Evolutionary conservation across 352 stramenopile genomes (phyloP), one percentile per base, ranked within the genome.

Genomic region (Globisporangium radiosum): DNA sequence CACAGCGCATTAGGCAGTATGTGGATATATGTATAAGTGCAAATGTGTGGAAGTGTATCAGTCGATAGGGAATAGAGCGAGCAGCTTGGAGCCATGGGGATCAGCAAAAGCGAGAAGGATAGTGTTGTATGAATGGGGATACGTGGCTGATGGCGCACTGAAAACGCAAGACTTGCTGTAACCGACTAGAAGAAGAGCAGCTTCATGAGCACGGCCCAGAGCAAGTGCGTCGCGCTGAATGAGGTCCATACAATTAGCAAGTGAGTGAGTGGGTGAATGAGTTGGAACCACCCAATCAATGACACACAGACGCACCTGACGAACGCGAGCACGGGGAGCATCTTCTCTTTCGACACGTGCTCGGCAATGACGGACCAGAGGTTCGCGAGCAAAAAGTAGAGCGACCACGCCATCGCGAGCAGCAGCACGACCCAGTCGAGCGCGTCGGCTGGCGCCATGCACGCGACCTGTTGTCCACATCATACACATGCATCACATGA

Each of bases 191-290:
- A 95, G 69, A 95, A 95, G 36, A 92, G 64, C 44, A 95, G 69
- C 68, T 95, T 95, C 74, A 95, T 85, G 50, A 91, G 62, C 54
- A 92, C 82, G 5, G 81, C 78, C 85, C 85, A 95, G 45, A 90
- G 56, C 64, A 95, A 71, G 70, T 95, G 84, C 56, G 75, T 78
- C 25, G 80, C 76, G 44, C 85, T 94, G 62, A 8, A 7, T 43
- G 55, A 60, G 50, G 52, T 19, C 52, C 3, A 56, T 14, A 56
- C 25, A 55, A n/a, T 38, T 15, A 44, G n/a, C 37, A 39, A 43
- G 50, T 2, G 7, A 56, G 33, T 7, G 47, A 37, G 17, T 37
- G 17, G 25, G 25, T 25, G 25, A 25, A 25, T 25, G 25, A 25
- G 25, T 25, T 25, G 25, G 25, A 25, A 25, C 25, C 25, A 25